Evolutionary conservation across 345 rosid genomes (phyloP), one percentile per base, ranked within the genome.

Genomic region (Turnera subulata): DNA sequence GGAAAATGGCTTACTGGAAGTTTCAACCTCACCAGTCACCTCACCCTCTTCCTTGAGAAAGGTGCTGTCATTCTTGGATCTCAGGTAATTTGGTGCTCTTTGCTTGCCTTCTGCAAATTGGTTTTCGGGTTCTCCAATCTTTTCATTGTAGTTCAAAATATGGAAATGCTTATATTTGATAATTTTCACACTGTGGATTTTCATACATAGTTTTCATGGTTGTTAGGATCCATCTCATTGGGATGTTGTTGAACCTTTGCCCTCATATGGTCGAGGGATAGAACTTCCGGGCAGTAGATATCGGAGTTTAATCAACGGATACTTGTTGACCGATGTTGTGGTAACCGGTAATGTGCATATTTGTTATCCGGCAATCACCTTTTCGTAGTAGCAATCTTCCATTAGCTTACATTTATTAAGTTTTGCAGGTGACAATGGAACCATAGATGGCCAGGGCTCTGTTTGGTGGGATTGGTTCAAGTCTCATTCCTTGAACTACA

Each of bases 1-100:
- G 98, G 98, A 25, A 79, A 77, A 71, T 92, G 95, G 97, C 93
- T 92, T 23, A 89, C 96, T 0, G 99, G 94, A 56, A 86, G 99
- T 68, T 76, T 92, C 78, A 92, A 87, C 55, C 97, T 92, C 56
- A 92, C 99, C 0, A 92, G 94, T 76, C 99, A 86, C 65, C 99
- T 92, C 63, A 92, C 99, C 9, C 85, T 92, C 61, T 92, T 89
- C 76, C 64, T 92, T 64, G 97, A 80, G 61, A 92, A 85, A 67
- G 95, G 88, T 20, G 97, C 98, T 11, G 71, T 81, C 32, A 85
- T 92, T 65, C 95, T 92, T 60, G 99, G 88, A 50, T 92, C 94
- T 24, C 88, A 89, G 88, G 99, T 89, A 75, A 45, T 40, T 54
- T 54, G n/a, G n/a, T n/a, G n/a, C 50, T 14, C 33, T 17, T 62